Percentiles rank a stretch among this genome's conserved stretches.
Evolutionary conservation across 768 basidiomycete species (phyloP).

Genomic region (Boletus sp.): DNA sequence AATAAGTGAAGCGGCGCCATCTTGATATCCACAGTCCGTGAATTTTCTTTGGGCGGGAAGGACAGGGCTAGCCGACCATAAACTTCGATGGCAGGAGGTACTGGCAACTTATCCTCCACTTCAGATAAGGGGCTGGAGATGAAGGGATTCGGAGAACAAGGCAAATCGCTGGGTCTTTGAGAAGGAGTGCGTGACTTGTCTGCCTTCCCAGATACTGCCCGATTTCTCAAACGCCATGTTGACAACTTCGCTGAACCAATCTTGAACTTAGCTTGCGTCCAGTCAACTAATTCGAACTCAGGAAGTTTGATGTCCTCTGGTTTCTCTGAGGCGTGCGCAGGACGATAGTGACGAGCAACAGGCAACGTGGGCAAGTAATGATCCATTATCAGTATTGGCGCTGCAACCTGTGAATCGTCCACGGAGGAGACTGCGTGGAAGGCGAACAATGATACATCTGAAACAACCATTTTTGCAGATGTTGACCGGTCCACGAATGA

Average conservation of each 20-base stretch:
- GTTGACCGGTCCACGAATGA: constrained; percentile 6
- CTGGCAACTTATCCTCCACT: constrained; percentile 9
- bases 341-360: constrained; percentile 42
- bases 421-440: constrained; percentile 34
- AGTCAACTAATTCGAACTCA: constrained; percentile 57
- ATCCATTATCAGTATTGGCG: constrained; percentile 76
- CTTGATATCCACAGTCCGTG: constrained; percentile 33
- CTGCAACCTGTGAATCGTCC: constrained; percentile 35
- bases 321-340: constrained; percentile 26
- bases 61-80: constrained; percentile 6
- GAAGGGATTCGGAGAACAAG: constrained; percentile 17
- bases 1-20: constrained; percentile 73
- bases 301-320: constrained; percentile 42
- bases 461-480: constrained; percentile 21
- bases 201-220: constrained; percentile 15
- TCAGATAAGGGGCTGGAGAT: constrained; percentile 19
- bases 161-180: constrained; percentile 15
- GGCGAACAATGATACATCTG: constrained; percentile 59
- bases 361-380: constrained; percentile 63
- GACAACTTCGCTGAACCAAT: constrained; percentile 53
- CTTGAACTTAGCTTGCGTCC: constrained; percentile 49
- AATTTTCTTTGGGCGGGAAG: background rate
- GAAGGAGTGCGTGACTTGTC: constrained; percentile 20
- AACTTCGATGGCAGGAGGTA: constrained; percentile 21
- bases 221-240: constrained; percentile 56